Conservation (phyloP, 177 flowering plant genomes). For the Tripterygium wilfordii region DNA sequence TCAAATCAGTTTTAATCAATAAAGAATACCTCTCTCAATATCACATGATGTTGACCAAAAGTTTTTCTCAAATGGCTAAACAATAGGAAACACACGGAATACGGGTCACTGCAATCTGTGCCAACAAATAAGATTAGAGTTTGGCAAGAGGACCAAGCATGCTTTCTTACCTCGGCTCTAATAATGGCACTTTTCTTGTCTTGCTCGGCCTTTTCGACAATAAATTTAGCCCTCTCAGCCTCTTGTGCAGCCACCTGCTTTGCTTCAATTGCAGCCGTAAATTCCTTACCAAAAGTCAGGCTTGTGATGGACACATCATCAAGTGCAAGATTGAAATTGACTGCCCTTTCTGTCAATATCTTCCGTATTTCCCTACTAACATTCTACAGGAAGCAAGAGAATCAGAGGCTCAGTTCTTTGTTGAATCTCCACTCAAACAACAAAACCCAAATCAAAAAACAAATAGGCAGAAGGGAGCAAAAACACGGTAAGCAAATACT, state of each 20-base stretch:
- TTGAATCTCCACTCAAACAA: not conserved
- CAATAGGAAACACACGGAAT: not conserved
- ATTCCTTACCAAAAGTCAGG: constrained; percentile 87
- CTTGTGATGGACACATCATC: constrained; percentile 94
- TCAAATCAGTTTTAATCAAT: no score
- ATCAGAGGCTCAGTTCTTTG: not conserved
- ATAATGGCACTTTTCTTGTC: constrained; percentile 90
- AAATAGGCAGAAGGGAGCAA: not conserved
- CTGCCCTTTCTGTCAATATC: constrained; percentile 75
- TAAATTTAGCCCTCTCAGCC: constrained; percentile 91
- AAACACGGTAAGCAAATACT: no score
- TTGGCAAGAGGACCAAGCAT: not conserved
- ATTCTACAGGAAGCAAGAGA: constrained; percentile 12
- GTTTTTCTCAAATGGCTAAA: not conserved
- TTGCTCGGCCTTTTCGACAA: constrained; percentile 96
- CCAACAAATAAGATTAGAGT: no score
- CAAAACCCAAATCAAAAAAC: no score
- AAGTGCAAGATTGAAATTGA: constrained; percentile 73
- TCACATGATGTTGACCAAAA: no score
- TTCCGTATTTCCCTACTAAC: constrained; percentile 62
- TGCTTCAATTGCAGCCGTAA: constrained; percentile 91
- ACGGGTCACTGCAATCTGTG: no score
- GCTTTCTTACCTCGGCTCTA: constrained; percentile 72
- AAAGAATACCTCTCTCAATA: no score
- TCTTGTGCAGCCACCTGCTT: constrained; percentile 97